phyloP scores from a whole-genome alignment of 2,329 filamentous ascomycete genomes.

The Clarireedia monteithiana region DNA sequence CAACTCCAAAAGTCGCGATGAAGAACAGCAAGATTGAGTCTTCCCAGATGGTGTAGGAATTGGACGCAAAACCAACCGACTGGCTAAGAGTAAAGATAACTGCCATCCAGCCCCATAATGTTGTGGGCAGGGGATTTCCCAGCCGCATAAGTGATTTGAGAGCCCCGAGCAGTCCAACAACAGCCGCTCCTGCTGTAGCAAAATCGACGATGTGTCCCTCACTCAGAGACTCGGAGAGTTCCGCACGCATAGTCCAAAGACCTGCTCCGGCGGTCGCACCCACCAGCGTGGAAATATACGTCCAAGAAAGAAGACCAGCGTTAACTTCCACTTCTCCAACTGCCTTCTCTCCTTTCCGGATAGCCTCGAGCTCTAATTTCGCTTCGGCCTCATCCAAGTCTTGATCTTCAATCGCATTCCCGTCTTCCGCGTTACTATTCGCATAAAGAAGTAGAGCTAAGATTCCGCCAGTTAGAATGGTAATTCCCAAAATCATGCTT shows the following conservation, averaged over 20 bases:
- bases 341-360: constrained; percentile 18
- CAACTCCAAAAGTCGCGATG: constrained; percentile 75
- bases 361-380: constrained; percentile 42
- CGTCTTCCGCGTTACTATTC: constrained; percentile 47
- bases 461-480: constrained; percentile 61
- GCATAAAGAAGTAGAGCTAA: constrained; percentile 67
- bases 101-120: constrained; percentile 82
- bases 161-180: constrained; percentile 30
- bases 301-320: constrained; percentile 17
- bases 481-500: constrained; percentile 76
- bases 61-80: constrained; percentile 90
- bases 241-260: constrained; percentile 13
- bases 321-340: constrained; percentile 20
- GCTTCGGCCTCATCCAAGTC: constrained; percentile 54
- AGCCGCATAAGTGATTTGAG: constrained; percentile 33
- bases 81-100: constrained; percentile 76
- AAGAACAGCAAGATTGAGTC: constrained; percentile 92
- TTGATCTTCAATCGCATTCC: constrained; percentile 46
- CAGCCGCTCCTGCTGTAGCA: constrained; percentile 16
- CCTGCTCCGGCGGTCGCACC: constrained; percentile 20
- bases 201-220: constrained; percentile 18
- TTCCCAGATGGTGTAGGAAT: constrained; percentile 99
- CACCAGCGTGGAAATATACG: constrained; percentile 20
- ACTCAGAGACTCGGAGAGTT: constrained; percentile 1
- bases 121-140: constrained; percentile 55